Evolutionary conservation across 2,329 filamentous ascomycete species (phyloP), one percentile per base, ranked within the genome.

Genomic region (Colletotrichum navitas): DNA sequence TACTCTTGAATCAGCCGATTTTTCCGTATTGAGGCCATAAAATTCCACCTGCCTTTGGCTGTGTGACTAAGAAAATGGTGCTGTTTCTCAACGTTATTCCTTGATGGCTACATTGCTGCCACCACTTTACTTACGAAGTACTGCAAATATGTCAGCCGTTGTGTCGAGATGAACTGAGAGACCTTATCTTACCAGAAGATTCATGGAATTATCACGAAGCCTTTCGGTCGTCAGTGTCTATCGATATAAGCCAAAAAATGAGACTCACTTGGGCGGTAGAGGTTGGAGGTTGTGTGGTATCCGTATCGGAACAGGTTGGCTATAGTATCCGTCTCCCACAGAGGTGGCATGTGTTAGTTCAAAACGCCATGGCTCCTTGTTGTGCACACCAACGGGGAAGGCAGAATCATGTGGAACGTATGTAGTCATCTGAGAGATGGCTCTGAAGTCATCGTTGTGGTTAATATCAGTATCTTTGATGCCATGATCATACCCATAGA

Each of bases 11-110:
- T 76, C n/a, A 75, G 70, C 39, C 41, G 5, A 14, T 32, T 54
- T 10, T 56, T 36, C 29, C 11, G 32, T n/a, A 5, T 21, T 34
- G 2, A 21, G 36, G 10, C 14, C 12, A 4, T 36, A 29, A 29
- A 87, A 3, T 89, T 86, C 66, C 90, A 79, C 75, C 90, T 79
- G 82, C 84, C 90, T 71, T 89, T 88, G 10, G 93, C 93, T 3
- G 93, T 96, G 79, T 96, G 92, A 76, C 95, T 93, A 71, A 96
- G 85, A 77, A 96, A 90, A 76, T 90, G 87, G 74, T 88, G 86
- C 80, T 84, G 76, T 59, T 71, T 75, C 69, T 74, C 51, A 54
- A 49, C 18, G 54, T 32, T 63, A 58, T 55, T 69, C 21, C 21
- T 64, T 52, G 29, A 52, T 52, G 45, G 63, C 45, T 7, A 43